phyloP scores from a whole-genome alignment of 805 yeast genomes.

The Kazachstania viticola region DNA sequence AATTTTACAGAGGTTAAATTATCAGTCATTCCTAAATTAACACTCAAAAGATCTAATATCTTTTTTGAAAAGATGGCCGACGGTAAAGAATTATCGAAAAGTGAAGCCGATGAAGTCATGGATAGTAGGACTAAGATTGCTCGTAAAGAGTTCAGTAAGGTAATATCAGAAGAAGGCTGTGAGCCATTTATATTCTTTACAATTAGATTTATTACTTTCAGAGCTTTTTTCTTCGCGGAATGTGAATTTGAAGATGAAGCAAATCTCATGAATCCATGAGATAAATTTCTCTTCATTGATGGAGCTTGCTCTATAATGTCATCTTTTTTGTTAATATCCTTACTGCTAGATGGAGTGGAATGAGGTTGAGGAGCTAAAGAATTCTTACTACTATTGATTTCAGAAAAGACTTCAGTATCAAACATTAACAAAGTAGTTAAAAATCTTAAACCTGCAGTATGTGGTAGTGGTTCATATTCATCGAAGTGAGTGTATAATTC shows the following conservation, averaged over 20 bases:
- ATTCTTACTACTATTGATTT: conserved; percentile 17
- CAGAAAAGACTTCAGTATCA: conserved; percentile 17
- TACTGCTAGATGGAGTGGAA: not conserved
- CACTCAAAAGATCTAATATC: conserved; percentile 11
- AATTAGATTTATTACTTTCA: conserved; percentile 15
- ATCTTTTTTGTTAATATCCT: not conserved
- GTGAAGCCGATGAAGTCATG: conserved; percentile 12
- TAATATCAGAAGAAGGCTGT: conserved; percentile 14
- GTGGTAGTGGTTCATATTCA: conserved; percentile 19
- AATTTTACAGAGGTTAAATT: conserved; percentile 12
- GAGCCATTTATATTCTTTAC: conserved; percentile 21
- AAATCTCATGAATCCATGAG: conserved; percentile 19
- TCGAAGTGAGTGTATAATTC: conserved; percentile 17
- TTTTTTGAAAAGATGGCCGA: conserved; percentile 14
- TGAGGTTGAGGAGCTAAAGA: not conserved
- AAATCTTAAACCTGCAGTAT: conserved; percentile 19
- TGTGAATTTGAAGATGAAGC: conserved; percentile 10
- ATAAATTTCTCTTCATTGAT: conserved; percentile 8
- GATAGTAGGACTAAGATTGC: conserved; percentile 12
- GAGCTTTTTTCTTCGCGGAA: conserved; percentile 12
- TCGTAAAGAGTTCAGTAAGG: conserved; percentile 17
- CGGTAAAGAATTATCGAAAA: conserved; percentile 7
- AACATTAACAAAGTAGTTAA: conserved; percentile 16
- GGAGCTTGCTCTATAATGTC: conserved; percentile 4
- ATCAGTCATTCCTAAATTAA: conserved; percentile 14